These are phyloP conservation scores for Lagenidium sp. DNA, from an alignment of 352 stramenopile genomes.

Conservation along the genomic window DNA sequence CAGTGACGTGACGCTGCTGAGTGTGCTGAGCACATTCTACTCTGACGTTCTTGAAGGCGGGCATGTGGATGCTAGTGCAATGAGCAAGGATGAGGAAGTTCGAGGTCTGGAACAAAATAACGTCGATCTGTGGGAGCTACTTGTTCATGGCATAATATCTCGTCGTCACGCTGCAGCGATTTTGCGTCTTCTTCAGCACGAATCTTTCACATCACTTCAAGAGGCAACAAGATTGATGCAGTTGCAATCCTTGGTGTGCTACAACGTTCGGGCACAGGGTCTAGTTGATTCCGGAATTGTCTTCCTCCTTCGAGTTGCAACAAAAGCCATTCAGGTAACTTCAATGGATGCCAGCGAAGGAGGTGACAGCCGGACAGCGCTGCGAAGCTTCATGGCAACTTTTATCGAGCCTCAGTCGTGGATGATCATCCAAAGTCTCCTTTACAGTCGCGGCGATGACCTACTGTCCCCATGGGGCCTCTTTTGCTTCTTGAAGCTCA, in stretches of 20 bases:
- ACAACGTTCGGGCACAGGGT: slow-evolving; percentile 57
- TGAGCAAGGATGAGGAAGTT: slow-evolving; percentile 9
- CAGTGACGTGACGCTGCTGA: slow-evolving; percentile 33
- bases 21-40: slow-evolving; percentile 48
- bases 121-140: slow-evolving; percentile 36
- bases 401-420: slow-evolving; percentile 43
- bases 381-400: slow-evolving; percentile 27
- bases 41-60: slow-evolving; percentile 48
- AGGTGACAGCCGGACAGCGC: slow-evolving; percentile 9
- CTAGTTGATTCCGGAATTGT: slow-evolving; percentile 56
- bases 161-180: slow-evolving; percentile 21
- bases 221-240: slow-evolving; percentile 10
- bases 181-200: slow-evolving; percentile 37
- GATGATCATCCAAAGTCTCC: slow-evolving; percentile 14
- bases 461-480: slow-evolving; percentile 76
- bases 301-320: slow-evolving; percentile 47
- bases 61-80: slow-evolving; percentile 27
- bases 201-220: slow-evolving; percentile 6
- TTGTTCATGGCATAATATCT: slow-evolving; percentile 33
- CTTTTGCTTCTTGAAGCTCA: slow-evolving; percentile 78
- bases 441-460: slow-evolving; percentile 29
- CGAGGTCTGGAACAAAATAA: slow-evolving; percentile 10
- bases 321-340: slow-evolving; percentile 36
- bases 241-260: slow-evolving; percentile 49
- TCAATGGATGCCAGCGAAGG: slow-evolving; percentile 6